These are phyloP conservation scores for Millerago galiae DNA, from an alignment of 805 yeast genomes.

Conservation along the genomic window DNA sequence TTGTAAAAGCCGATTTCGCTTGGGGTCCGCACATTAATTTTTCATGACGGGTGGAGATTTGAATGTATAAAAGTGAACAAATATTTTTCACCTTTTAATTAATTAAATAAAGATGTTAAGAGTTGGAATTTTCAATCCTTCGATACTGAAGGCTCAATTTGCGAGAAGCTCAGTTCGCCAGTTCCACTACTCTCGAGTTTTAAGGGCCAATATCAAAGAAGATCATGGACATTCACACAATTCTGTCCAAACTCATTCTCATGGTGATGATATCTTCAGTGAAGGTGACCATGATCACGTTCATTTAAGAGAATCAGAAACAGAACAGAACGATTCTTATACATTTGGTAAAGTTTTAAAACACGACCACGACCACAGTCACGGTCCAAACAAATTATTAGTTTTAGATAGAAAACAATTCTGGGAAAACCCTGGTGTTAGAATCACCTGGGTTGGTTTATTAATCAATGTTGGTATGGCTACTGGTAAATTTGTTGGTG, in stretches of 20 bases:
- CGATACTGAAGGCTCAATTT: background rate
- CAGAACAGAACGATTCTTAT: conserved; percentile 34
- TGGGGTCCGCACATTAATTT: background rate
- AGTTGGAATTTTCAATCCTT: conserved; percentile 5
- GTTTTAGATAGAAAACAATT: conserved; percentile 37
- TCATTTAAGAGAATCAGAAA: conserved; percentile 36
- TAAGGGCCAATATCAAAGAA: conserved; percentile 5
- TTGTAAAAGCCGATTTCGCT: too few species aligned
- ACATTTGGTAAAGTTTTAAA: conserved; percentile 28
- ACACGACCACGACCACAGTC: conserved; percentile 31
- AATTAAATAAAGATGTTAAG: conserved; percentile 3
- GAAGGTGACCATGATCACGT: conserved; percentile 32
- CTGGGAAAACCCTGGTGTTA: conserved; percentile 72
- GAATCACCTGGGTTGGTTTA: conserved; percentile 90
- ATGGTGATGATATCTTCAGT: conserved; percentile 6
- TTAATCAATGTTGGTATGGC: conserved; percentile 83
- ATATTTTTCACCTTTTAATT: background rate
- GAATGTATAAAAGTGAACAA: too few species aligned
- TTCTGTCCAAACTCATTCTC: conserved; percentile 24
- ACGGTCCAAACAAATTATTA: conserved; percentile 27
- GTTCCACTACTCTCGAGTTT: conserved; percentile 2
- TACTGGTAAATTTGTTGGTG: conserved; percentile 79
- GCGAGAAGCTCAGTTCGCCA: conserved; percentile 3
- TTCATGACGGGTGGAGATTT: background rate
- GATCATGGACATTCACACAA: conserved; percentile 25